Conservation (phyloP, 148 eudicot genomes). For the Rhododendron vialii region DNA sequence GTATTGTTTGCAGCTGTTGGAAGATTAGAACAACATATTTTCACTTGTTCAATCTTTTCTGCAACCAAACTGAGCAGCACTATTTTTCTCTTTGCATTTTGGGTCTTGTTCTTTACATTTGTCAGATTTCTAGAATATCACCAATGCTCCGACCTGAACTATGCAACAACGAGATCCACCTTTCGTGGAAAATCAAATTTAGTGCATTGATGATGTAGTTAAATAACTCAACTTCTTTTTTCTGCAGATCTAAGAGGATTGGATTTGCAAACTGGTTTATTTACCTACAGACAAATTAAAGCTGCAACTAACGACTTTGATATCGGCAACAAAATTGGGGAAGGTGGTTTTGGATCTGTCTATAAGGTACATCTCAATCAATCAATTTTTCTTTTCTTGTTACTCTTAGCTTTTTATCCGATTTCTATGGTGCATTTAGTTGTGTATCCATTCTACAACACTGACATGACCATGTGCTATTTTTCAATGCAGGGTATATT, state of each 20-base stretch:
- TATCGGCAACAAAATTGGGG: constrained; percentile 50
- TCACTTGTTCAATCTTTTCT: no score
- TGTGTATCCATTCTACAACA: no score
- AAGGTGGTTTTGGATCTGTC: constrained; percentile 13
- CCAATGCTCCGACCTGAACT: no score
- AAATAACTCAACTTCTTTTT: constrained; percentile 5
- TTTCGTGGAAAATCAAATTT: background rate
- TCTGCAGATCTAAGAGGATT: constrained; percentile 32
- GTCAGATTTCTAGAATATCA: background rate
- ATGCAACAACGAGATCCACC: no score
- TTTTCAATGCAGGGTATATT: no score
- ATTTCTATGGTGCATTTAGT: background rate
- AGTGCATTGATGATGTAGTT: background rate
- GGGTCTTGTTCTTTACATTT: no score
- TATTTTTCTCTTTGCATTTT: background rate
- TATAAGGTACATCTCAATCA: constrained; percentile 43
- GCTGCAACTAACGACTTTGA: constrained; percentile 63
- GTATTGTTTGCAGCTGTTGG: no score
- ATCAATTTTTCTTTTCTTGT: background rate
- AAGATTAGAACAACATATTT: no score
- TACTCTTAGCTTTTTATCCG: background rate
- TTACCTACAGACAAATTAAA: constrained; percentile 52
- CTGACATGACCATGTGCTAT: background rate
- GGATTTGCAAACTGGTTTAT: constrained; percentile 54
- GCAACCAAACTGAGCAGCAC: background rate